phyloP scores from a whole-genome alignment of 768 basidiomycete genomes.

The Hortiboletus flavorubellus region DNA sequence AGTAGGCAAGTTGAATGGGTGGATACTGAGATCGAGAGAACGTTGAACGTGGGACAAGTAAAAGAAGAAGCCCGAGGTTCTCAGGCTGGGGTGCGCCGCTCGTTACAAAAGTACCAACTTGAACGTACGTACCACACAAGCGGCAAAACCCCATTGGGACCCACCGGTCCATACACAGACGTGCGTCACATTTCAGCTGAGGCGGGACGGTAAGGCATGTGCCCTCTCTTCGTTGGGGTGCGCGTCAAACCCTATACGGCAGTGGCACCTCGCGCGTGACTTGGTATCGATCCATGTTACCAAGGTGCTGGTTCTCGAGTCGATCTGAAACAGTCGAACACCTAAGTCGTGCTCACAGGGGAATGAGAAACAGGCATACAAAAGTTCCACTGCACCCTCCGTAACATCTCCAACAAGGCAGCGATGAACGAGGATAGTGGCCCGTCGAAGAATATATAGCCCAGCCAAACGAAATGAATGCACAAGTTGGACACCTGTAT shows the following conservation, averaged over 20 bases:
- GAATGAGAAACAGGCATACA: slow-evolving; percentile 45
- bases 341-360: background rate
- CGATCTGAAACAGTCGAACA: slow-evolving; percentile 47
- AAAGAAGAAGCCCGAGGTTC: too few relatives aligned
- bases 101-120: too few relatives aligned
- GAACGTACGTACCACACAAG: too few relatives aligned
- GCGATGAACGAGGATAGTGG: slow-evolving; percentile 62
- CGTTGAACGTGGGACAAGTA: too few relatives aligned
- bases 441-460: slow-evolving; percentile 60
- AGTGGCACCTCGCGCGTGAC: slow-evolving; percentile 82
- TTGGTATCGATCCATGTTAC: slow-evolving; percentile 79
- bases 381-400: slow-evolving; percentile 92
- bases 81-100: too few relatives aligned
- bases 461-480: slow-evolving; percentile 81
- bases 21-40: too few relatives aligned
- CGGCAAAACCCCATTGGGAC: too few relatives aligned
- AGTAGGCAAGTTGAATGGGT: too few relatives aligned
- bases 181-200: background rate
- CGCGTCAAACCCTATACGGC: slow-evolving; percentile 60
- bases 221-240: slow-evolving; percentile 44
- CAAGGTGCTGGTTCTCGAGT: slow-evolving; percentile 87
- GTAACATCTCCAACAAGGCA: slow-evolving; percentile 69
- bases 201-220: background rate
- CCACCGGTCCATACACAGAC: background rate
- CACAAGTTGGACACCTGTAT: slow-evolving; percentile 64